A percentile compares a stretch with the other conserved stretches of the same genome.
Evolutionary conservation across 148 eudicot species (phyloP).

Genomic region (Amaranthus palmeri): DNA sequence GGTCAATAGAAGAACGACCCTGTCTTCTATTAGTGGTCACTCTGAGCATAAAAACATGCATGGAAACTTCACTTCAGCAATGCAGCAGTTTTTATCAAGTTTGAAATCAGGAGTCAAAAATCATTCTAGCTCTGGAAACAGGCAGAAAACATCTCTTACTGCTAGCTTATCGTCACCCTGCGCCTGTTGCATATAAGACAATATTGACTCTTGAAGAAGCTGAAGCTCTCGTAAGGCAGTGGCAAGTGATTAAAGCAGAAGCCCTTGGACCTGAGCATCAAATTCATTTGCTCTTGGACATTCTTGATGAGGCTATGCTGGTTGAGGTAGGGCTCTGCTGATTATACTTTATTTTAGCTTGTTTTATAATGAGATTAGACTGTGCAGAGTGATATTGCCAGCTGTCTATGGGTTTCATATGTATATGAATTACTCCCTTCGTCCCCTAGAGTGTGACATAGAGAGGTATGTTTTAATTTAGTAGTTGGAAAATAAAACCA

Average conservation of each 20-base stretch:
- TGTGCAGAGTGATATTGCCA: neutral
- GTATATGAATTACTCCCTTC: too few relatives aligned
- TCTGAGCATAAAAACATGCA: constrained; percentile 25
- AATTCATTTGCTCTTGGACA: constrained; percentile 53
- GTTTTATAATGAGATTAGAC: neutral
- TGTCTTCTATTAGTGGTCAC: constrained; percentile 33
- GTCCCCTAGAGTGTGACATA: too few relatives aligned
- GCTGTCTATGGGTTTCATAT: too few relatives aligned
- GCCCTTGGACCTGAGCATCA: constrained; percentile 89
- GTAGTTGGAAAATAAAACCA: too few relatives aligned
- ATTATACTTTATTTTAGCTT: constrained; percentile 8
- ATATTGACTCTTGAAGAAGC: constrained; percentile 87
- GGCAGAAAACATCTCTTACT: constrained; percentile 37
- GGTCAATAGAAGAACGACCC: constrained; percentile 26
- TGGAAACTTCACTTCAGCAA: constrained; percentile 25
- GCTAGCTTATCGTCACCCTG: constrained; percentile 54
- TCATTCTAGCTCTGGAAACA: constrained; percentile 27
- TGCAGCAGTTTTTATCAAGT: constrained; percentile 40
- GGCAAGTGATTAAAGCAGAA: constrained; percentile 91
- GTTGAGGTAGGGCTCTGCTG: constrained; percentile 54
- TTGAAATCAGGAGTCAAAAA: constrained; percentile 26
- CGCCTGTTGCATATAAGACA: constrained; percentile 30
- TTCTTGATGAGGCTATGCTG: constrained; percentile 92
- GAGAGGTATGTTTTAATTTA: too few relatives aligned
- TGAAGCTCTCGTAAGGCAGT: constrained; percentile 87